These are phyloP conservation scores for Corylus americana DNA, from an alignment of 306 rosid species.

Conservation along the genomic window DNA sequence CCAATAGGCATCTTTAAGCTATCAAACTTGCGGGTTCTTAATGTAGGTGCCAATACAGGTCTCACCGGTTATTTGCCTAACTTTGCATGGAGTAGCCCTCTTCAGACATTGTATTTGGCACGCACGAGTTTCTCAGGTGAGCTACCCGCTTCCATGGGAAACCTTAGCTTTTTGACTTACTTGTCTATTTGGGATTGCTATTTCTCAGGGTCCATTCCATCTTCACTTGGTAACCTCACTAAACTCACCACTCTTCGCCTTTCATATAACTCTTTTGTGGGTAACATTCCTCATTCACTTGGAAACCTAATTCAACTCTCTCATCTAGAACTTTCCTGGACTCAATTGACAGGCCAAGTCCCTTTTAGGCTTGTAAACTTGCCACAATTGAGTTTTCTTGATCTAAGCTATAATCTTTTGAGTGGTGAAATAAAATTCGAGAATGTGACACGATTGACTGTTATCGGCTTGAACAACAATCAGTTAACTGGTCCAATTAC, in stretches of 20 bases:
- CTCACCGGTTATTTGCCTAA: background rate
- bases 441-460: rapidly evolving
- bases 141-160: background rate
- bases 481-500: too few species aligned
- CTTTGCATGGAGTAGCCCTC: background rate
- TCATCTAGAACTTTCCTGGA: rapidly evolving
- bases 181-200: background rate
- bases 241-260: background rate
- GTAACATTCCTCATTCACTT: background rate
- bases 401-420: too few species aligned
- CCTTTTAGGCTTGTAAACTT: too few species aligned
- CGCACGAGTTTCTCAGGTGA: background rate
- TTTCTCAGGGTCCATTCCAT: background rate
- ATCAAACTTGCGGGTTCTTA: background rate
- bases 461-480: too few species aligned
- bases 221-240: background rate
- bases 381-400: too few species aligned
- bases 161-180: background rate
- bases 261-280: background rate
- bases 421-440: too few species aligned
- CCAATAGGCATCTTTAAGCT: constrained; percentile 10
- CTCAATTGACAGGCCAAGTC: background rate
- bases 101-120: background rate
- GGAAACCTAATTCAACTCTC: too few species aligned
- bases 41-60: background rate